Conservation (phyloP, 257 asterid species). For the Fraxinus anomala region DNA sequence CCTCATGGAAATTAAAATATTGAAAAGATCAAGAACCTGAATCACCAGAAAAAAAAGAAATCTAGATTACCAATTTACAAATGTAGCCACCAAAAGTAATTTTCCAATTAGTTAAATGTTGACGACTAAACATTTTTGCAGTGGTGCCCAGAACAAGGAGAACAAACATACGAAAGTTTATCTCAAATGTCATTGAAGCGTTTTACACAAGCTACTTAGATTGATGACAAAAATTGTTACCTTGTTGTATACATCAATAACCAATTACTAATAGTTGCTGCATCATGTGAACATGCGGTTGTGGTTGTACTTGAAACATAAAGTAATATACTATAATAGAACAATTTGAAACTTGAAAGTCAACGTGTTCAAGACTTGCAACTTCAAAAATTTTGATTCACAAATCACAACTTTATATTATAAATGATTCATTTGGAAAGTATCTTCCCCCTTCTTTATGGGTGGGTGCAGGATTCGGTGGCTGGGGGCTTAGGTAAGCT, state of each 20-base stretch:
- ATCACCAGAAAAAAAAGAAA: neutral
- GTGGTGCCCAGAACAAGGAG: neutral
- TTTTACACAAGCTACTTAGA: neutral
- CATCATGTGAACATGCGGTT: neutral
- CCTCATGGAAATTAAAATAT: neutral
- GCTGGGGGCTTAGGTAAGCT: neutral
- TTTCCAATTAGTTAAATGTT: slow-evolving; percentile 16
- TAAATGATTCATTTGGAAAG: slow-evolving; percentile 1
- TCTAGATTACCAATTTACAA: slow-evolving; percentile 3
- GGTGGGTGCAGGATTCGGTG: neutral
- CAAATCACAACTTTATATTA: neutral
- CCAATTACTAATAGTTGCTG: neutral
- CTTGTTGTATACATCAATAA: neutral
- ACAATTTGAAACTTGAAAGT: neutral
- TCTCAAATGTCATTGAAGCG: neutral
- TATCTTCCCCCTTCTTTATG: neutral
- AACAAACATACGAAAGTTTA: neutral
- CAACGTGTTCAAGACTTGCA: slow-evolving; percentile 6
- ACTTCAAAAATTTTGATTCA: neutral
- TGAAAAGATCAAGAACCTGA: neutral
- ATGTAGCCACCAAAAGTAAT: slow-evolving; percentile 6
- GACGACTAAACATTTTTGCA: neutral
- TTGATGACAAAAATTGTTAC: neutral
- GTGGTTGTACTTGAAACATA: neutral
- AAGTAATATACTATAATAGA: neutral